These are phyloP conservation scores for Cystofilobasidium macerans DNA, from an alignment of 768 basidiomycete species.

Conservation along the genomic window DNA sequence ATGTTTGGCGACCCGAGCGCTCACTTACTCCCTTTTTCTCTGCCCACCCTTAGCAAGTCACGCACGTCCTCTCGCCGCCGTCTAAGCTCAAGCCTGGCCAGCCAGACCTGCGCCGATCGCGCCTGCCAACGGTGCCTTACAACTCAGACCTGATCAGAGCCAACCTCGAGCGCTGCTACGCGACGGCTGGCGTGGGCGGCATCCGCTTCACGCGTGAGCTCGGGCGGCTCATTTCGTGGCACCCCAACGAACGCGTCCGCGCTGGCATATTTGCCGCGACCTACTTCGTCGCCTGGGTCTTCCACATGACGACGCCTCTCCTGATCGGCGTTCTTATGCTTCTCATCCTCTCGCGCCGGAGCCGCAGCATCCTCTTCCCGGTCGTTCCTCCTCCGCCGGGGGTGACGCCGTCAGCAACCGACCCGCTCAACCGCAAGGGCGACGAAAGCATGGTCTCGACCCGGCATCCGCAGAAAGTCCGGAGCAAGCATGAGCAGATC, in stretches of 20 bases:
- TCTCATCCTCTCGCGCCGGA: constrained; percentile 36
- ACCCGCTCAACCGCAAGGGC: constrained; percentile 39
- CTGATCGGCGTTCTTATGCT: constrained; percentile 35
- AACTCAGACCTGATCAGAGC: constrained; percentile 39
- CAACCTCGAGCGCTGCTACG: constrained; percentile 39
- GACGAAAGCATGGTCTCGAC: constrained; percentile 39
- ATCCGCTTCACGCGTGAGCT: constrained; percentile 37
- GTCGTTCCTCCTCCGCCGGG: constrained; percentile 36
- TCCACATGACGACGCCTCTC: constrained; percentile 37
- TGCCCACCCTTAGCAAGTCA: constrained; percentile 35
- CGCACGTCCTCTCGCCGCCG: constrained; percentile 39
- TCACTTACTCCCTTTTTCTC: not conserved
- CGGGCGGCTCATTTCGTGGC: constrained; percentile 38
- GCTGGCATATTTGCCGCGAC: constrained; percentile 35
- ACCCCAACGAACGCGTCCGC: constrained; percentile 34
- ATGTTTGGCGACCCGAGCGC: not conserved
- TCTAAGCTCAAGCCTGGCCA: constrained; percentile 36
- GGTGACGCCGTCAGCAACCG: constrained; percentile 39
- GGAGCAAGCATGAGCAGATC: constrained; percentile 39
- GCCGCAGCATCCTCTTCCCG: constrained; percentile 39
- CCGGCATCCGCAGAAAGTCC: constrained; percentile 36
- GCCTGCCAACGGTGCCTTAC: constrained; percentile 39
- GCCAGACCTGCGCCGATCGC: constrained; percentile 40
- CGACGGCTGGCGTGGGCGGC: constrained; percentile 36
- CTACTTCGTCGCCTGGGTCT: constrained; percentile 38